Evolutionary conservation across 2,329 filamentous ascomycete species (phyloP).

Genomic region (Didymella lethalis): DNA sequence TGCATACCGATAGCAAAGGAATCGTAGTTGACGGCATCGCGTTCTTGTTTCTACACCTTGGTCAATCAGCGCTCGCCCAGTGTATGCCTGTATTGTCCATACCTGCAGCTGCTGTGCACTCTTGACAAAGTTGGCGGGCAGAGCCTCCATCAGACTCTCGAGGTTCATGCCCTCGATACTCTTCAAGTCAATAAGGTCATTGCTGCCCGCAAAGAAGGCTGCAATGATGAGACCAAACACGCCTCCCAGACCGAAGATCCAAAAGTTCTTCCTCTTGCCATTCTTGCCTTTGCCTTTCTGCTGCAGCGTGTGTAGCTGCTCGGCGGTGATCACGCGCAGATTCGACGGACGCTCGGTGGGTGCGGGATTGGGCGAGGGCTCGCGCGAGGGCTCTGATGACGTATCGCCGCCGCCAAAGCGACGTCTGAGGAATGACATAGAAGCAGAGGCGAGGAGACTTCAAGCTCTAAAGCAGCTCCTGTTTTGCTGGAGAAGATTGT

Average conservation of each 20-base stretch:
- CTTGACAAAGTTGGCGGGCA: constrained; percentile 83
- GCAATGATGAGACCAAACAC: constrained; percentile 90
- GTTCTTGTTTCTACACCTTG: constrained; percentile 74
- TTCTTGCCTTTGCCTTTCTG: constrained; percentile 50
- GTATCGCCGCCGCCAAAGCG: constrained; percentile 46
- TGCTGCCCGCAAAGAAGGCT: constrained; percentile 86
- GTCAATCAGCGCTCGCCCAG: constrained; percentile 33
- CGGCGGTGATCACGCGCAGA: constrained; percentile 61
- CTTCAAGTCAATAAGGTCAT: constrained; percentile 88
- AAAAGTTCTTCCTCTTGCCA: constrained; percentile 75
- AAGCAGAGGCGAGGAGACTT: constrained; percentile 3
- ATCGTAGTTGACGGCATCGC: constrained; percentile 89
- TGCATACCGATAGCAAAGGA: constrained; percentile 91
- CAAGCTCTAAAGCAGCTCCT: not conserved
- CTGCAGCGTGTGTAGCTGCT: constrained; percentile 60
- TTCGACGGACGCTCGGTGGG: constrained; percentile 52
- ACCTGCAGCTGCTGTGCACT: constrained; percentile 88
- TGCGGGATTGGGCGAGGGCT: constrained; percentile 30
- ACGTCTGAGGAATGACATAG: constrained; percentile 51
- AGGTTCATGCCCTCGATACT: constrained; percentile 75
- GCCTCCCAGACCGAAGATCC: constrained; percentile 87
- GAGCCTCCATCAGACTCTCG: constrained; percentile 83
- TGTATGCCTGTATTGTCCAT: constrained; percentile 41
- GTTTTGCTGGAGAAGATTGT: not conserved
- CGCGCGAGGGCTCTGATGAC: constrained; percentile 36